Percentiles rank a stretch among this genome's conserved stretches.
phyloP scores from a whole-genome alignment of 192 early-diverging fungal genomes.

The Borealophlyctis nickersoniae region DNA sequence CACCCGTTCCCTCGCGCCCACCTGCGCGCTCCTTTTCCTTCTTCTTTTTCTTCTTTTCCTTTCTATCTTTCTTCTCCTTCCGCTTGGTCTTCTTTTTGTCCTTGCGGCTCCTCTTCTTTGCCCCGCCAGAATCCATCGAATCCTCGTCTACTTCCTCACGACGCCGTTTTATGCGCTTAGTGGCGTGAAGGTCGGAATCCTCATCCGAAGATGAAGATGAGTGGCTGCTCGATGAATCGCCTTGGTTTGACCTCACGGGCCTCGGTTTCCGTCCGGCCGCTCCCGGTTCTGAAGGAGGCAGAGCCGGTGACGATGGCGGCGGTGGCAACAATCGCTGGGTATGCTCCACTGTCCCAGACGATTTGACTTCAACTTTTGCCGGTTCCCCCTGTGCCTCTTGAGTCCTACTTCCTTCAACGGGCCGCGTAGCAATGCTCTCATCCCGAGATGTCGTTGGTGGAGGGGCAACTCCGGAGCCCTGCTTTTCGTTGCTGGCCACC shows the following conservation, averaged over 20 bases:
- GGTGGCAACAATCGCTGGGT: neutral
- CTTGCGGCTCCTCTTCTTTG: constrained; percentile 4
- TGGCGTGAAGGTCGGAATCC: neutral
- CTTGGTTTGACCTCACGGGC: no score
- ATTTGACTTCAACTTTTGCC: neutral
- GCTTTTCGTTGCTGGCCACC: neutral
- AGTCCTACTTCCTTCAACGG: neutral
- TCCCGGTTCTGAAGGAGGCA: no score
- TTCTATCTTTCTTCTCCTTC: constrained; percentile 13
- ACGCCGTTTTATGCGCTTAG: neutral
- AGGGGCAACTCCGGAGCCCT: neutral
- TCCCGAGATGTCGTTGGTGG: neutral
- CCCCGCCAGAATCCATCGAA: neutral
- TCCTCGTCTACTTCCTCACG: constrained; percentile 1
- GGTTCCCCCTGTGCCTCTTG: neutral
- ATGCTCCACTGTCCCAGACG: neutral
- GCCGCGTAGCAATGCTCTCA: neutral
- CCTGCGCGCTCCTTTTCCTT: constrained; percentile 5
- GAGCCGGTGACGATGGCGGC: neutral
- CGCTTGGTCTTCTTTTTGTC: neutral
- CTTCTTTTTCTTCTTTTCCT: constrained; percentile 21
- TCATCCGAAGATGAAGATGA: no score
- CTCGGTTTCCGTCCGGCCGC: no score
- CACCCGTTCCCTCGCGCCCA: neutral
- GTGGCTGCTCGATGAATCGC: no score